Percentiles rank a stretch among this genome's conserved stretches.
phyloP scores from a whole-genome alignment of 164 flowering plant species.

The Vitis vinifera region DNA sequence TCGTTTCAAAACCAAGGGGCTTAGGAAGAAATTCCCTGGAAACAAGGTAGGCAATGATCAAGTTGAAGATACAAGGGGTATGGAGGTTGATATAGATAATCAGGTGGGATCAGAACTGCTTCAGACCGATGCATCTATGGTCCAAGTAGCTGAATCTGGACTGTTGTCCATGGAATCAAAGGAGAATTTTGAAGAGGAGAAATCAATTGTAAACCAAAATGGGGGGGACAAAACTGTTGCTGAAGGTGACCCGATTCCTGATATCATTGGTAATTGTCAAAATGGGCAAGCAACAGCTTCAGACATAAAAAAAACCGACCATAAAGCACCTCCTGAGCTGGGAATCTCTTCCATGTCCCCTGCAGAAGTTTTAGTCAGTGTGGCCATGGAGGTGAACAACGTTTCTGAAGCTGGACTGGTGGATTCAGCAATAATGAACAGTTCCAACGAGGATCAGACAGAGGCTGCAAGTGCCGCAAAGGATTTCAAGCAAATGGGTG shows the following conservation, averaged over 20 bases:
- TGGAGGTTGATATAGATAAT: neutral
- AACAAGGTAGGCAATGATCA: slow-evolving; percentile 15
- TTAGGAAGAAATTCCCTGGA: slow-evolving; percentile 26
- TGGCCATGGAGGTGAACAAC: slow-evolving; percentile 6
- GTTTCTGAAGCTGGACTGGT: slow-evolving; percentile 8
- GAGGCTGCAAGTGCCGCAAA: slow-evolving; percentile 4
- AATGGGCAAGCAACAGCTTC: slow-evolving; percentile 6
- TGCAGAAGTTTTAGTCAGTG: neutral
- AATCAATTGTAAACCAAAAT: neutral
- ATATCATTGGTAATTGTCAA: slow-evolving; percentile 4
- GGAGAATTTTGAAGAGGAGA: slow-evolving; percentile 6
- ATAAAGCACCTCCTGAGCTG: slow-evolving; percentile 8
- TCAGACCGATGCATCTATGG: slow-evolving; percentile 8
- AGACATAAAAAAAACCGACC: slow-evolving; percentile 8
- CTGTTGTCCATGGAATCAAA: neutral
- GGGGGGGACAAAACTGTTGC: neutral
- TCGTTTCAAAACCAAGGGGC: slow-evolving; percentile 39
- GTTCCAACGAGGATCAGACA: neutral
- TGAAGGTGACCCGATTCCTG: neutral
- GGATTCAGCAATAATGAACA: neutral
- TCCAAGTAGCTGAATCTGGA: slow-evolving; percentile 7
- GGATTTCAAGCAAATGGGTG: neutral
- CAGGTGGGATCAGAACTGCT: slow-evolving; percentile 2
- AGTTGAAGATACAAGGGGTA: neutral
- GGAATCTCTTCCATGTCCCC: slow-evolving; percentile 1